phyloP scores from a whole-genome alignment of 352 stramenopile genomes.

The Pseudoperonospora humuli region DNA sequence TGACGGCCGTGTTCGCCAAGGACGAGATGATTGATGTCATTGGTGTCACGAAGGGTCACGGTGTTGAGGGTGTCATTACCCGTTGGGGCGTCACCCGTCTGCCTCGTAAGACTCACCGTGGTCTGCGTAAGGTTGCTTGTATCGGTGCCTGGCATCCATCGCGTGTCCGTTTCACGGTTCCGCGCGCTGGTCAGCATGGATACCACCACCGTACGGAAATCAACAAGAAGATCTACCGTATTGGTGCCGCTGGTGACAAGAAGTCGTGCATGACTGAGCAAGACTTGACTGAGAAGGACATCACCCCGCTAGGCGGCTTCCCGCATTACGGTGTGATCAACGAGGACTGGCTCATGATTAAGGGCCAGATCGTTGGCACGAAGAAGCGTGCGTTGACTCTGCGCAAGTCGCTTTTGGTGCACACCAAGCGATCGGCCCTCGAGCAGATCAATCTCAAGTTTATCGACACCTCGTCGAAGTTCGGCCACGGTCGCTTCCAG shows the following conservation, averaged over 20 bases:
- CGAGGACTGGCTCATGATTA: slow-evolving; percentile 99
- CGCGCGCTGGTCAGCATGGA: slow-evolving; percentile 98
- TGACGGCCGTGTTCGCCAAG: slow-evolving; percentile 93
- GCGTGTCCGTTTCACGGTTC: slow-evolving; percentile 96
- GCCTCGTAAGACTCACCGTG: slow-evolving; percentile 99
- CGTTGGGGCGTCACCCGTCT: slow-evolving; percentile 99
- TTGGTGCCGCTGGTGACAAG: slow-evolving; percentile 89
- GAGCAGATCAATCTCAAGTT: slow-evolving; percentile 96
- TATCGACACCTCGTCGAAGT: slow-evolving; percentile 97
- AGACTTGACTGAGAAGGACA: slow-evolving; percentile 99
- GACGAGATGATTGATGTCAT: slow-evolving; percentile 99
- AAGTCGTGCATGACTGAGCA: slow-evolving; percentile 97
- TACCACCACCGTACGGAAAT: slow-evolving; percentile 99
- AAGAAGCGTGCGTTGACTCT: slow-evolving; percentile 99
- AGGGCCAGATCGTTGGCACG: slow-evolving; percentile 95
- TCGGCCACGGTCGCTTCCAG: slow-evolving; percentile 99
- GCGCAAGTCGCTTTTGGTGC: slow-evolving; percentile 96
- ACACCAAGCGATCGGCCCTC: slow-evolving; percentile 95
- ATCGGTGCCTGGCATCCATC: slow-evolving; percentile 99
- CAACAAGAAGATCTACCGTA: slow-evolving; percentile 99
- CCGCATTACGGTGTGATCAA: slow-evolving; percentile 99
- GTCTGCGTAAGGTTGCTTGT: slow-evolving; percentile 99
- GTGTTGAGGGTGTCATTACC: slow-evolving; percentile 98
- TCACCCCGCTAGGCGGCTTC: slow-evolving; percentile 99
- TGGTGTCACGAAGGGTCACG: slow-evolving; percentile 98